Conservation (phyloP, 371 early-diverging fungal genomes). For the Lichtheimia hyalospora region DNA sequence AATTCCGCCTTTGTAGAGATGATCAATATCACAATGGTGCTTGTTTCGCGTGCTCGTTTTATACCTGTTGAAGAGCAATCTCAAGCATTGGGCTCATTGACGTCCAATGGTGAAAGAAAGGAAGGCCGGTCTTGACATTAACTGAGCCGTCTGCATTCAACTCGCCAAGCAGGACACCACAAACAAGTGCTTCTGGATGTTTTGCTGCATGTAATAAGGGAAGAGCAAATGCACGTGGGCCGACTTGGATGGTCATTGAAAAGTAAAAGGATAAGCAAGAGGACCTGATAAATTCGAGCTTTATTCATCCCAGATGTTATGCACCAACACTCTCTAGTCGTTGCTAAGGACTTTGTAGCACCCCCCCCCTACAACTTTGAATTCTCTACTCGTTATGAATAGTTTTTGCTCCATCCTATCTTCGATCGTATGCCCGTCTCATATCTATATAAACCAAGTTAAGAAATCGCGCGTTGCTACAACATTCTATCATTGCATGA, state of each 20-base stretch:
- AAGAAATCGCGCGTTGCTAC: no score
- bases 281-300: no score
- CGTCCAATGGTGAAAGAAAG: conserved; percentile 79
- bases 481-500: no score
- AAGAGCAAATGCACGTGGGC: conserved; percentile 67
- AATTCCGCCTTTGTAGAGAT: conserved; percentile 44
- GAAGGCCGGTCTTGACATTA: conserved; percentile 63
- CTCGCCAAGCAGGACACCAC: conserved; percentile 66
- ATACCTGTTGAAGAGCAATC: conserved; percentile 75
- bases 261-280: background rate
- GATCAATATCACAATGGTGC: background rate
- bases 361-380: no score
- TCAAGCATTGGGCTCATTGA: conserved; percentile 79
- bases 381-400: no score
- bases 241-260: conserved; percentile 20
- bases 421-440: no score
- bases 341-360: no score
- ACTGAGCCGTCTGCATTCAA: conserved; percentile 29
- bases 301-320: no score
- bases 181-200: conserved; percentile 69
- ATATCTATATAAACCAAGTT: no score
- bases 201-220: conserved; percentile 82
- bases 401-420: no score
- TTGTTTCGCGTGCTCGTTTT: no score
- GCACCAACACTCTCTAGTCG: no score